A percentile compares a stretch with the other conserved stretches of the same genome.
Evolutionary conservation across 768 basidiomycete genomes (phyloP).

Genomic region (Chalciporus sphaerocephalus): DNA sequence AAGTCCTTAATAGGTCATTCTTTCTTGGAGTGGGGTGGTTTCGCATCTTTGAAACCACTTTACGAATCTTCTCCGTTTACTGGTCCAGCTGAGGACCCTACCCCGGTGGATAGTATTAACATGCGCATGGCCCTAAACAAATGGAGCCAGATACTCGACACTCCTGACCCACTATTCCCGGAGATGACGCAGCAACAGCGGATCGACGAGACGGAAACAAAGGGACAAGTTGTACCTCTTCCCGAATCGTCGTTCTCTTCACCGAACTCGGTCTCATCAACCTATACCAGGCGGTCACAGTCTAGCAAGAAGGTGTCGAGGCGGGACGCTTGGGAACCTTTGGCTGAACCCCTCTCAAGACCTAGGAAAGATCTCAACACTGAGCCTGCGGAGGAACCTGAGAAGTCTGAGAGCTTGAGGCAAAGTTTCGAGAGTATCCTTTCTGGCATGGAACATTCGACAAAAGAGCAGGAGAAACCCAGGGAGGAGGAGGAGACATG

Average conservation of each 20-base stretch:
- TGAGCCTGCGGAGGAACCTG: not conserved
- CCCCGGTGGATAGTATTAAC: conserved; percentile 17
- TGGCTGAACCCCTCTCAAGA: conserved; percentile 16
- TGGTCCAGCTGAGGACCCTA: conserved; percentile 10
- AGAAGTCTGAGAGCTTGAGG: conserved; percentile 17
- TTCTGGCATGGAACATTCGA: not conserved
- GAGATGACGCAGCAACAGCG: conserved; percentile 19
- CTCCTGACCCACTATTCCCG: conserved; percentile 31
- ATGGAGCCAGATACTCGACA: conserved; percentile 32
- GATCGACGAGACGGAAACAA: conserved; percentile 2
- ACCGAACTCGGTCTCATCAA: not conserved
- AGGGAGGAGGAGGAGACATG: not conserved
- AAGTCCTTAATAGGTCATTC: conserved; percentile 28
- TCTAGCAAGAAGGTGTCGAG: not conserved
- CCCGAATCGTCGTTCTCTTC: not conserved
- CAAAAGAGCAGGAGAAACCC: not conserved
- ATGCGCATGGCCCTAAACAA: conserved; percentile 33
- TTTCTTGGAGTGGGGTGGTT: conserved; percentile 33
- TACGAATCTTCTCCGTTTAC: conserved; percentile 28
- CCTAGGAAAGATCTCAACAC: not conserved
- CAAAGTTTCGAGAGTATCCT: conserved; percentile 22
- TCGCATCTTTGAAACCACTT: conserved; percentile 28
- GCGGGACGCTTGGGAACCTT: conserved; percentile 22
- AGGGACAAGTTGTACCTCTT: not conserved
- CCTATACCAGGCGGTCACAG: not conserved